Conservation (phyloP, 495 filamentous ascomycete genomes). For the Lasiosphaeris hirsuta region DNA sequence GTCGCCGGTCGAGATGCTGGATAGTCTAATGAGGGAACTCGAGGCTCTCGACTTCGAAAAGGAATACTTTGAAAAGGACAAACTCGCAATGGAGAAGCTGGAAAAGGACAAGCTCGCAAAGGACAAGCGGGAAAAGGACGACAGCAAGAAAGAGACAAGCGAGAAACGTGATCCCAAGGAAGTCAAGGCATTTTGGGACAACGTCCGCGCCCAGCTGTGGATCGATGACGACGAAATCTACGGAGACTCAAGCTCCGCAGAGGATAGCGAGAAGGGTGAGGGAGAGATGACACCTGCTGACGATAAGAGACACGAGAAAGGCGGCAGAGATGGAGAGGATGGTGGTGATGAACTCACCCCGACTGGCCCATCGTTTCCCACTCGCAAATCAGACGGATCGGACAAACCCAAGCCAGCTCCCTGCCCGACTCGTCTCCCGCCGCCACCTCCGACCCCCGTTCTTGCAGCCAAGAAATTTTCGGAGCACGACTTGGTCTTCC, state of each 20-base stretch:
- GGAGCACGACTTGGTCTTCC: no score
- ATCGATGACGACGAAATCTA: conserved; percentile 22
- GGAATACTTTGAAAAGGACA: neutral
- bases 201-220: conserved; percentile 17
- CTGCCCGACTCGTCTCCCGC: no score
- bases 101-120: neutral
- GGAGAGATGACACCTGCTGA: neutral
- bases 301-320: neutral
- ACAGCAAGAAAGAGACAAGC: neutral
- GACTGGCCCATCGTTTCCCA: no score
- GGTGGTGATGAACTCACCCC: no score
- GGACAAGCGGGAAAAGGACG: conserved; percentile 8
- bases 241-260: neutral
- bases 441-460: no score
- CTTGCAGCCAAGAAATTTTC: no score
- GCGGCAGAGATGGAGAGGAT: no score
- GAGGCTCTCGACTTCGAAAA: neutral
- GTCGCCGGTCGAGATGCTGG: neutral
- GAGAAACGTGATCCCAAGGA: conserved; percentile 1
- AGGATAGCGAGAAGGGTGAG: neutral
- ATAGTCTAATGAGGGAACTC: conserved; percentile 5
- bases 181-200: conserved; percentile 18
- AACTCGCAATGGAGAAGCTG: neutral
- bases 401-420: no score
- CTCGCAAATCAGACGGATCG: no score